Evolutionary conservation across 345 rosid genomes (phyloP).

Genomic region (Triadica sebifera): DNA sequence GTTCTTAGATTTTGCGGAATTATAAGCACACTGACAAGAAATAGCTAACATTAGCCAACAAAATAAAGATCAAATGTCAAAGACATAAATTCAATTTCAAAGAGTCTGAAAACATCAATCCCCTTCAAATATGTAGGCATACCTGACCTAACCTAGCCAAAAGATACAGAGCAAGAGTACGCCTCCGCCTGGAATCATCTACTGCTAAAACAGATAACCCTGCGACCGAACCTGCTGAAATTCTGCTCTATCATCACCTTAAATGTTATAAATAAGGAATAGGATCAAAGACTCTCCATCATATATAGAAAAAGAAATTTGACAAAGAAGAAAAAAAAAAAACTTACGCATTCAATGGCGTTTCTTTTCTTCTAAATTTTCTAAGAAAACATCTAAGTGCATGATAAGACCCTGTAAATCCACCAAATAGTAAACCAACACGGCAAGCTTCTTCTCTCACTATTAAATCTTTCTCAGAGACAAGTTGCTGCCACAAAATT

Average conservation of each 20-base stretch:
- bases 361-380: conserved; percentile 83
- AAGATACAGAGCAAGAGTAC: conserved; percentile 92
- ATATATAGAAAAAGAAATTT: conserved; percentile 12
- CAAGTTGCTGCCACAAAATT: conserved; percentile 73
- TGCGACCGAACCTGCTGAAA: conserved; percentile 97
- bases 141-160: conserved; percentile 95
- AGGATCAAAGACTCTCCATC: conserved; percentile 17
- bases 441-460: conserved; percentile 99
- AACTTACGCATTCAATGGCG: conserved; percentile 80
- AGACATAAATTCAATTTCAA: neutral
- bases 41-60: neutral
- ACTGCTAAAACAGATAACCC: conserved; percentile 93
- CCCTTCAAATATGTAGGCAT: neutral
- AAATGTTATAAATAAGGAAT: conserved; percentile 56
- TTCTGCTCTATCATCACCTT: conserved; percentile 89
- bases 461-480: conserved; percentile 93
- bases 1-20: conserved; percentile 93
- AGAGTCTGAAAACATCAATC: neutral
- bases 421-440: conserved; percentile 86
- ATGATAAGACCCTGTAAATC: conserved; percentile 95
- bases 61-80: conserved; percentile 9
- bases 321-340: no score
- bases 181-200: conserved; percentile 88
- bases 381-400: conserved; percentile 83
- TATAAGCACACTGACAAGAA: conserved; percentile 70